Conservation (phyloP, 495 filamentous ascomycete genomes). For the Aspergillus nidulans region DNA sequence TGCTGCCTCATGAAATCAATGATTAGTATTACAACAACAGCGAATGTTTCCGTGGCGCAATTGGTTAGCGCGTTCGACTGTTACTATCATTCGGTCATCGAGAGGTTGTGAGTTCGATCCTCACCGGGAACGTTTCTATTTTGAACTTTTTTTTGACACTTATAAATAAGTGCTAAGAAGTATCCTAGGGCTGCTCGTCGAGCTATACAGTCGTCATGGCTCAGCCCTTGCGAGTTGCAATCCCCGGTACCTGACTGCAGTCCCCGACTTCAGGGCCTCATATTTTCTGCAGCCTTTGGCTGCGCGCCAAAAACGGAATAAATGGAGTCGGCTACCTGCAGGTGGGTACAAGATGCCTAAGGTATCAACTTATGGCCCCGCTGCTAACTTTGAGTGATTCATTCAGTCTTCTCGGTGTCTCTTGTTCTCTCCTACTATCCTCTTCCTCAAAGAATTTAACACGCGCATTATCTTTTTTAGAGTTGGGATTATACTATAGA, state of each 20-base stretch:
- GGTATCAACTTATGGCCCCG: not conserved
- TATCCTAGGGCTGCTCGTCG: no score
- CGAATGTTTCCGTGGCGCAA: not conserved
- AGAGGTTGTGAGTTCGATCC: not conserved
- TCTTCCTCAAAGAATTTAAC: not conserved
- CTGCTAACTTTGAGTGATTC: not conserved
- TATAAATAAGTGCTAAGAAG: not conserved
- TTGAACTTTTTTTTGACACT: not conserved
- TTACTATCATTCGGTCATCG: not conserved
- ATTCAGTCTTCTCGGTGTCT: constrained; percentile 1
- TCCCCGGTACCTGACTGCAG: no score
- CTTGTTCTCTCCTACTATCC: not conserved
- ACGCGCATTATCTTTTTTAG: not conserved
- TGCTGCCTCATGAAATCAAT: no score
- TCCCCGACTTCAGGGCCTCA: no score
- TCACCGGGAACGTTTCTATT: not conserved
- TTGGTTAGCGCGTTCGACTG: not conserved
- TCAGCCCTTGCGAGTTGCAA: no score
- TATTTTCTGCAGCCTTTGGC: not conserved
- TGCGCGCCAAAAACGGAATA: no score
- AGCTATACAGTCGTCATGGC: no score
- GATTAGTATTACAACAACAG: no score
- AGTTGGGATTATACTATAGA: not conserved
- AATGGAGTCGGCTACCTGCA: no score
- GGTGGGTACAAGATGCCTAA: not conserved